Evolutionary conservation across 208 protist genomes (phyloP).

Genomic region (Leishmania major): DNA sequence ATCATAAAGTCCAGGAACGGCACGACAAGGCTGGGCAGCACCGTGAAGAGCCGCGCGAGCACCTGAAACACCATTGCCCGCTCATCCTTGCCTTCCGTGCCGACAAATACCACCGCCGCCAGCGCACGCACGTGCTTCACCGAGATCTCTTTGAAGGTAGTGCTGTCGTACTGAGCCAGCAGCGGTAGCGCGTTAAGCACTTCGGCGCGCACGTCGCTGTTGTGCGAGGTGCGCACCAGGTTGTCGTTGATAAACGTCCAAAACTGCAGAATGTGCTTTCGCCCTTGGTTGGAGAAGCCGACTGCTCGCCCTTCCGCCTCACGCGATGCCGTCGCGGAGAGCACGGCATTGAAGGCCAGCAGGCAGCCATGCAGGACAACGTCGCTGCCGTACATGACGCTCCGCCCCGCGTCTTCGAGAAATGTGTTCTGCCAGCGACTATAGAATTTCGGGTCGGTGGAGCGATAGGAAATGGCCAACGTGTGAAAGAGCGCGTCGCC

Average conservation of each 20-base stretch:
- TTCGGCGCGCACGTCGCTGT: constrained; percentile 46
- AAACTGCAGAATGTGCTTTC: constrained; percentile 47
- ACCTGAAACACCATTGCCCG: constrained; percentile 66
- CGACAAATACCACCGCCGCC: constrained; percentile 48
- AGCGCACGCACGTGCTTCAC: constrained; percentile 49
- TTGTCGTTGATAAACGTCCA: constrained; percentile 65
- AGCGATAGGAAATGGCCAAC: constrained; percentile 67
- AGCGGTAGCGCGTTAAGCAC: constrained; percentile 67
- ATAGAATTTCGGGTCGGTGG: constrained; percentile 48
- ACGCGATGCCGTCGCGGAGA: constrained; percentile 53
- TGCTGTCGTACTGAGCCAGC: constrained; percentile 75
- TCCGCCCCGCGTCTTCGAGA: constrained; percentile 53
- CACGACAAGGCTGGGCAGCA: constrained; percentile 70
- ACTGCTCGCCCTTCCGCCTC: constrained; percentile 43
- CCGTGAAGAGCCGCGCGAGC: constrained; percentile 57
- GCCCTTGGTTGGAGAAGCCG: constrained; percentile 41
- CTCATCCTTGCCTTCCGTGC: constrained; percentile 51
- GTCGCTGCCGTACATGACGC: constrained; percentile 40
- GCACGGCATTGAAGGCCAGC: constrained; percentile 71
- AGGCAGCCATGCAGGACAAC: constrained; percentile 62
- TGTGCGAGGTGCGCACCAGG: constrained; percentile 29
- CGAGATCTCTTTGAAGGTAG: constrained; percentile 59
- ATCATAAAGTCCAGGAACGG: constrained; percentile 77
- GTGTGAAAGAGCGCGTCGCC: constrained; percentile 59
- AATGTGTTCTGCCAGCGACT: constrained; percentile 68